Percentiles rank a stretch among this genome's conserved stretches.
Conservation (phyloP, 371 early-diverging fungal genomes). For the Blakeslea trispora region DNA sequence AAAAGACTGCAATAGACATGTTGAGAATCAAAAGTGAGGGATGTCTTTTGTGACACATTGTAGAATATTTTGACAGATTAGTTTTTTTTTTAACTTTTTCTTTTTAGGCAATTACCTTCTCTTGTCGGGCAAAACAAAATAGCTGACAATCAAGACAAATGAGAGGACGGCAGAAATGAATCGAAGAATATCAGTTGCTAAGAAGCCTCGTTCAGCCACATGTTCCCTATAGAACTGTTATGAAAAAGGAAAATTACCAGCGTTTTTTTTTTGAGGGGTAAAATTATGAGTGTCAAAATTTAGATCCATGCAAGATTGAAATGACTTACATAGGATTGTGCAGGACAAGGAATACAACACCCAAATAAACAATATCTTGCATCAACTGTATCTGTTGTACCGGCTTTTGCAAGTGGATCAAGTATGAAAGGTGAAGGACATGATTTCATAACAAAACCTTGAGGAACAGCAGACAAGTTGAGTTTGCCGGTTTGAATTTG, state of each 20-base stretch:
- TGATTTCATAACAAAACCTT: slow-evolving; percentile 12
- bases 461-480: slow-evolving; percentile 22
- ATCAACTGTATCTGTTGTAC: slow-evolving; percentile 3
- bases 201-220: slow-evolving; percentile 50
- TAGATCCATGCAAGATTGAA: neutral
- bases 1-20: slow-evolving; percentile 55
- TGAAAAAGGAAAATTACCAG: neutral
- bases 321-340: slow-evolving; percentile 25
- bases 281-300: neutral
- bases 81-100: neutral
- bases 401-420: slow-evolving; percentile 17
- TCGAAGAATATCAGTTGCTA: slow-evolving; percentile 54
- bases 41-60: slow-evolving; percentile 31
- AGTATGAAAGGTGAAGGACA: slow-evolving; percentile 26
- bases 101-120: slow-evolving; percentile 30
- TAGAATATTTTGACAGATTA: too few species aligned
- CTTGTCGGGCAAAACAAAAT: slow-evolving; percentile 63
- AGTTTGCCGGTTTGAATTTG: slow-evolving; percentile 14
- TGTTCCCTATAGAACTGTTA: slow-evolving; percentile 49
- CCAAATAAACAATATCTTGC: slow-evolving; percentile 19
- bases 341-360: slow-evolving; percentile 34
- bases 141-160: slow-evolving; percentile 57
- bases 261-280: too few species aligned
- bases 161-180: slow-evolving; percentile 54
- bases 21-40: slow-evolving; percentile 70